Percentiles rank a stretch among this genome's conserved stretches.
Conservation (phyloP, 768 basidiomycete species). For the Omphalotus guepiniiformis region DNA sequence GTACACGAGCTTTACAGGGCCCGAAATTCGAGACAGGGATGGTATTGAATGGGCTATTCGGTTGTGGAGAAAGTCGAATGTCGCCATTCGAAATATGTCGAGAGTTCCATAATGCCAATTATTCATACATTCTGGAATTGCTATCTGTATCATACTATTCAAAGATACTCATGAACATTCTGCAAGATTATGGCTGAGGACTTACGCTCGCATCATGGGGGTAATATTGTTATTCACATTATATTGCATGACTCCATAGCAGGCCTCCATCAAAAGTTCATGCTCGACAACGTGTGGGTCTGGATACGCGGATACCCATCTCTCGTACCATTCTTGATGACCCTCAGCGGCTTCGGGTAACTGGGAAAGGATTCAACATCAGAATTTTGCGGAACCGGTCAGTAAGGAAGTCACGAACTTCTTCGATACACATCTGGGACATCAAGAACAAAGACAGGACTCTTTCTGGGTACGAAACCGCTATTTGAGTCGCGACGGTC, state of each 20-base stretch:
- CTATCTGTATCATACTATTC: background rate
- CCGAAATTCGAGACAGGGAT: slow-evolving; percentile 1
- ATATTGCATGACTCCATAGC: slow-evolving; percentile 2
- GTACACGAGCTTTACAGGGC: slow-evolving; percentile 5
- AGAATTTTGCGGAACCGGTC: background rate
- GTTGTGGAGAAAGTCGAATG: background rate
- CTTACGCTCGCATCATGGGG: slow-evolving; percentile 5
- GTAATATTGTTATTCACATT: background rate
- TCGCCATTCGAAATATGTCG: slow-evolving; percentile 4
- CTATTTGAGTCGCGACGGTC: background rate
- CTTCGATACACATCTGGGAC: slow-evolving; percentile 4
- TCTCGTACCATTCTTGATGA: background rate
- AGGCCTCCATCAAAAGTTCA: background rate
- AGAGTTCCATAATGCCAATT: background rate
- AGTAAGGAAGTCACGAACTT: background rate
- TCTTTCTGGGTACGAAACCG: background rate
- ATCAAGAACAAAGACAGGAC: slow-evolving; percentile 3
- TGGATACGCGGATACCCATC: slow-evolving; percentile 3
- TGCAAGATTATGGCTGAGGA: background rate
- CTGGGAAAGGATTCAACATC: background rate
- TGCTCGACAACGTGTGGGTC: background rate
- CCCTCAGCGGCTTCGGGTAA: slow-evolving; percentile 2
- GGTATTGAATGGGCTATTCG: background rate
- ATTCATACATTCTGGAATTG: slow-evolving; percentile 2
- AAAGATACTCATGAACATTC: background rate